Evolutionary conservation across 208 protist species (phyloP).

Genomic region (Leishmania braziliensis): DNA sequence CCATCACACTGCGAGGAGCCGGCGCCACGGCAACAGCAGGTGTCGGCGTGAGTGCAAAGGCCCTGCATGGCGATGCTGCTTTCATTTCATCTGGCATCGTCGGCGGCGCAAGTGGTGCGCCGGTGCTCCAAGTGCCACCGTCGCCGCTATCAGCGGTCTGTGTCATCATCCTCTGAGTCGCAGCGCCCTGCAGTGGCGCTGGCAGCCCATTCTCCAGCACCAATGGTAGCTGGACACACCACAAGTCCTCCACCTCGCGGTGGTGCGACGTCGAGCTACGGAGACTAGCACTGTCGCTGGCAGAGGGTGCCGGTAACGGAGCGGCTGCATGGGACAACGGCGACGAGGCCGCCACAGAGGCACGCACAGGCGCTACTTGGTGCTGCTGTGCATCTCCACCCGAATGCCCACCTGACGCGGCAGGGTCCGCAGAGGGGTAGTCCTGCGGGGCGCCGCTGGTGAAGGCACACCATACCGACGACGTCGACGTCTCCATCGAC

Average conservation of each 20-base stretch:
- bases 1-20: constrained; percentile 37
- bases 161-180: background rate
- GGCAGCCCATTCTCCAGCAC: constrained; percentile 5
- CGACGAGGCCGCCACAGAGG: background rate
- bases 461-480: constrained; percentile 27
- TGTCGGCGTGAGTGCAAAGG: background rate
- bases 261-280: background rate
- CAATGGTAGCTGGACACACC: constrained; percentile 23
- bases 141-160: background rate
- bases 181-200: background rate
- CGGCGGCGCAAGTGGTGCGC: background rate
- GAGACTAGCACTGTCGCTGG: background rate
- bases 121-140: constrained; percentile 2
- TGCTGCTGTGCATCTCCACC: constrained; percentile 1
- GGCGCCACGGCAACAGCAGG: constrained; percentile 6
- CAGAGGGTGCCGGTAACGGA: background rate
- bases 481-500: background rate
- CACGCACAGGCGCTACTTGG: background rate
- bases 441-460: constrained; percentile 43
- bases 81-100: background rate
- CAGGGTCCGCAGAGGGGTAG: constrained; percentile 4
- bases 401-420: background rate
- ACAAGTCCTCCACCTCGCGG: constrained; percentile 18
- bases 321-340: background rate
- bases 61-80: background rate